phyloP scores from a whole-genome alignment of 2,329 filamentous ascomycete species.

The Aspergillus neoniger region DNA sequence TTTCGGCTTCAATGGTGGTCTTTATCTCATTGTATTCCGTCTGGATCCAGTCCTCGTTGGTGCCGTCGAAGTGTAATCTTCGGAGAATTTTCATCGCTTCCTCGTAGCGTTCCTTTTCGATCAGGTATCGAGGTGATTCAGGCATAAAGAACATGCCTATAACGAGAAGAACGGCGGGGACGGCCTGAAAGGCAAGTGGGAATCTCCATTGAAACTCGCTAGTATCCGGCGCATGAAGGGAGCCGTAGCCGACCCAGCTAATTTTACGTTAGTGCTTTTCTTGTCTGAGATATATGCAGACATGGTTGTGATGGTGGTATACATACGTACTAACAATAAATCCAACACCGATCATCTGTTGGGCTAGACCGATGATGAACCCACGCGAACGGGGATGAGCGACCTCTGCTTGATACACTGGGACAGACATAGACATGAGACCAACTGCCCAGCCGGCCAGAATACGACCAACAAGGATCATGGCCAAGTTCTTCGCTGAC shows the following conservation, averaged over 20 bases:
- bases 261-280: conserved; percentile 13
- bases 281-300: background rate
- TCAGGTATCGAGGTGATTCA: conserved; percentile 38
- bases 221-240: conserved; percentile 37
- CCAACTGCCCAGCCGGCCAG: conserved; percentile 53
- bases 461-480: conserved; percentile 60
- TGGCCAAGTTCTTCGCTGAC: conserved; percentile 56
- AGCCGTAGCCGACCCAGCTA: conserved; percentile 53
- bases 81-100: conserved; percentile 53
- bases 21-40: conserved; percentile 30
- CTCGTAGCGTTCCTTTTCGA: conserved; percentile 49
- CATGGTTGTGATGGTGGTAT: background rate
- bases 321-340: conserved; percentile 47
- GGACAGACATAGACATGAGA: conserved; percentile 54
- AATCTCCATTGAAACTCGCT: conserved; percentile 41
- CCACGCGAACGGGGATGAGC: conserved; percentile 61
- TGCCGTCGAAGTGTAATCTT: conserved; percentile 57
- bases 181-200: conserved; percentile 37
- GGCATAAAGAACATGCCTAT: conserved; percentile 37
- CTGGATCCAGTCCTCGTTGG: conserved; percentile 60
- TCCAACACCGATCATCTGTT: conserved; percentile 50
- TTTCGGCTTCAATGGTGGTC: conserved; percentile 61
- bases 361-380: conserved; percentile 44
- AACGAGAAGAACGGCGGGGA: conserved; percentile 44
- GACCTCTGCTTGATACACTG: conserved; percentile 65